Evolutionary conservation across 768 basidiomycete species (phyloP), one percentile per base, ranked within the genome.

Genomic region (Chiua virens): DNA sequence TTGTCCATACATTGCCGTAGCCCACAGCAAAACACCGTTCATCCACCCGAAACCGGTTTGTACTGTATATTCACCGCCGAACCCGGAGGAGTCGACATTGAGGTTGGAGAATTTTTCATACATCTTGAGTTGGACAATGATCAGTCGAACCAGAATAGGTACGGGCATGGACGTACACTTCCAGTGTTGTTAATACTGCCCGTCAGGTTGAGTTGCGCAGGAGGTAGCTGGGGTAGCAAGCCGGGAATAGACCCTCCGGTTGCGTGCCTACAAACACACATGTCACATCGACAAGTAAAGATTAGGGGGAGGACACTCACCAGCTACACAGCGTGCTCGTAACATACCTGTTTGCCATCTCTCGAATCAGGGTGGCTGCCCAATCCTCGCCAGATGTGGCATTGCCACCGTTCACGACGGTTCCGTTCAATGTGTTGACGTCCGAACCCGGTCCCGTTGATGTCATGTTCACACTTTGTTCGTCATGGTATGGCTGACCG

Each of bases 11-110:
- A 73, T 78, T 55, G 79, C 80, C 18, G 88, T 83, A 20, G 87
- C 73, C 85, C 87, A 92, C 35, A 92, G 77, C 47, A 82, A 63
- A 9, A 85, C 89, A 18, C 90, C 90, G 60, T 93, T 92, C 37
- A 89, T 92, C 91, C 92, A 94, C 17, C 91, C 89, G 62, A 92
- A 92, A 20, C 90, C 89, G 14, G 79, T 82, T 71, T 92, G 89
- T 4, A 94, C 92, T 3, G 83, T 87, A 59, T 97, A 96, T 74
- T 94, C 91, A 22, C 92, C 91, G 8, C 89, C 92, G 11, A 73
- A 72, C 7, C 90, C 91, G 3, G 87, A 85, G 4, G 83, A 85
- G 68, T 90, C 86, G 28, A 93, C 77, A 50, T 96, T 85, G 9
- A 82, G 64, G 37, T 78, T 80, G 4, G 89, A 92, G 71, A 93